phyloP scores from a whole-genome alignment of 1,284 basidiomycete species.

The Sporisorium scitamineum region DNA sequence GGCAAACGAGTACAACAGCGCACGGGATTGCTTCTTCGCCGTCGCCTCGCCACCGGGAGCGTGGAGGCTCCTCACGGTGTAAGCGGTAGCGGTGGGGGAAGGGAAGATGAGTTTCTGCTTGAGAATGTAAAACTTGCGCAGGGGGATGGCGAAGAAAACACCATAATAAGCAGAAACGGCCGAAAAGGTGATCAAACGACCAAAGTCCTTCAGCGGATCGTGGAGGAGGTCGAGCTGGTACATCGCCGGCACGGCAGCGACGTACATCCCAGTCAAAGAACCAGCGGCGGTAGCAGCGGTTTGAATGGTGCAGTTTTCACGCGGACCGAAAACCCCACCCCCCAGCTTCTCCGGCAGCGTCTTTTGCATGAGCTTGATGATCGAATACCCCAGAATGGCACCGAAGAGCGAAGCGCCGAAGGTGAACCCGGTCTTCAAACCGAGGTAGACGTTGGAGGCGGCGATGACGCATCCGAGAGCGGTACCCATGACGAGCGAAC shows the following conservation, averaged over 20 bases:
- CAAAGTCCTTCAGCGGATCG: slow-evolving; percentile 56
- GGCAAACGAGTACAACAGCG: slow-evolving; percentile 73
- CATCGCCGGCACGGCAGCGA: slow-evolving; percentile 78
- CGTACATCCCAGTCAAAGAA: slow-evolving; percentile 74
- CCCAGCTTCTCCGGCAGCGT: slow-evolving; percentile 73
- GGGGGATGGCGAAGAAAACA: slow-evolving; percentile 77
- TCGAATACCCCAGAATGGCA: slow-evolving; percentile 77
- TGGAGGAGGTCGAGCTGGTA: slow-evolving; percentile 72
- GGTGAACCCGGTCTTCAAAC: slow-evolving; percentile 76
- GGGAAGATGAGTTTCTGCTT: slow-evolving; percentile 79
- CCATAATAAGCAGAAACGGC: slow-evolving; percentile 77
- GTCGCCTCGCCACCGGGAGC: slow-evolving; percentile 66
- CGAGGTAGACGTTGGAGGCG: slow-evolving; percentile 78
- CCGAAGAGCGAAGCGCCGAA: slow-evolving; percentile 78
- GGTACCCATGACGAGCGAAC: slow-evolving; percentile 76
- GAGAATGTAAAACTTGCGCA: slow-evolving; percentile 77
- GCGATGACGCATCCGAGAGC: slow-evolving; percentile 76
- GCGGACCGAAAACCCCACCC: slow-evolving; percentile 77
- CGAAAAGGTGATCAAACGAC: slow-evolving; percentile 73
- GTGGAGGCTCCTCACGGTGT: slow-evolving; percentile 77
- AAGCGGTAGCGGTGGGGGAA: slow-evolving; percentile 78
- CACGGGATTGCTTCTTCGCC: slow-evolving; percentile 75
- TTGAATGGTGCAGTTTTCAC: slow-evolving; percentile 74
- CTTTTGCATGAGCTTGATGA: slow-evolving; percentile 75
- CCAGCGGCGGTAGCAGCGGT: slow-evolving; percentile 60